Evolutionary conservation across 169 alveolate genomes (phyloP), one percentile per base, ranked within the genome.

Genomic region (Eimeria necatrix): DNA sequence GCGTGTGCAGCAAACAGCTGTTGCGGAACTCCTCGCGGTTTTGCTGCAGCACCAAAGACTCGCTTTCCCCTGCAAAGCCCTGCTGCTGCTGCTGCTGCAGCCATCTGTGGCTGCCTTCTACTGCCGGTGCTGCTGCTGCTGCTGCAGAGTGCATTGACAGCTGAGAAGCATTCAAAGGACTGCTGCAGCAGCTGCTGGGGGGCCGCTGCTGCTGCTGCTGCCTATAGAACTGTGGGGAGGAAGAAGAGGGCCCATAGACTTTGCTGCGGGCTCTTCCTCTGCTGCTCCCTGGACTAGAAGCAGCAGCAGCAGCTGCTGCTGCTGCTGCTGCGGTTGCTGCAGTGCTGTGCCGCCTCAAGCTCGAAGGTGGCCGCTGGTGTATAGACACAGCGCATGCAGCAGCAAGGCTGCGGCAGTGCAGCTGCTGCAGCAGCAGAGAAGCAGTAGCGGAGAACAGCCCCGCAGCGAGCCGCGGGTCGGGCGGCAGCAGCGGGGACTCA

Each of bases 361-460:
- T 26, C 49, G 60, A 49, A 20, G 74, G 73, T 5, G 61, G 14
- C 80, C 80, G 78, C 48, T 53, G 92, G 92, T 84, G 92, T 26
- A 41, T 4, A 46, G 92, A 60, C 64, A 84, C 92, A 20, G 92
- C 81, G 61, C 92, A 84, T 26, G 80, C 81, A 26, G 92, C 92
- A 84, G 92, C 92, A 41, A 84, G 78, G 22, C 92, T 84, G 92
- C 92, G 92, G 80, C 80, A 84, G 61, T 59, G 92, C 92, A 84
- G 80, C 80, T 84, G 92, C 80, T 84, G 92, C 92, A 84, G 80
- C 64, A 84, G 80, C 46, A 84, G 80, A 8, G 7, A 1, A 53
- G 78, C 92, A 60, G 80, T 78, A 22, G 92, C 92, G 26, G 92
- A 60, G 92, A 84, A 84, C 48, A 84, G 80, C 32, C 92, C 92